Percentiles rank a stretch among this genome's conserved stretches.
Conservation (phyloP, 345 rosid genomes). For the Limnanthes douglasii region DNA sequence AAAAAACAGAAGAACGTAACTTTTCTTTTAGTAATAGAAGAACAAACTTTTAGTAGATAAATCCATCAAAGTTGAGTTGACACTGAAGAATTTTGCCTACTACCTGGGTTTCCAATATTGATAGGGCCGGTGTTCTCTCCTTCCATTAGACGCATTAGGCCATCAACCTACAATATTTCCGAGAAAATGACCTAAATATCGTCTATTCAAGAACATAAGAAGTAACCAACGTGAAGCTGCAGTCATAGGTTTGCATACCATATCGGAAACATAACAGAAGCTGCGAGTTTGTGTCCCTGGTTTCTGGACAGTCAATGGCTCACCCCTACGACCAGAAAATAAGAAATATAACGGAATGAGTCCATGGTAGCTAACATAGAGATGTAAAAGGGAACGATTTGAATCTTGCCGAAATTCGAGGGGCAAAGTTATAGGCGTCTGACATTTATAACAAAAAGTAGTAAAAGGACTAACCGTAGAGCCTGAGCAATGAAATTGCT, state of each 20-base stretch:
- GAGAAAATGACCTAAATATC: no score
- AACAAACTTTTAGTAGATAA: background rate
- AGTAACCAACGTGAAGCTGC: background rate
- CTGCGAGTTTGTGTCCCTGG: constrained; percentile 98
- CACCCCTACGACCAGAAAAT: constrained; percentile 32
- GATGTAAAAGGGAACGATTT: no score
- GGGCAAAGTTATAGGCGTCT: no score
- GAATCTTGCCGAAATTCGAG: no score
- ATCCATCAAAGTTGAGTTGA: background rate
- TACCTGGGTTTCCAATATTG: constrained; percentile 82
- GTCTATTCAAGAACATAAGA: no score
- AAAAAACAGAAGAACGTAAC: background rate
- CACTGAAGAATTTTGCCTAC: background rate
- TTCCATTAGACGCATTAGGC: constrained; percentile 84
- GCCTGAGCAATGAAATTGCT: constrained; percentile 98
- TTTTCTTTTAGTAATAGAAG: background rate
- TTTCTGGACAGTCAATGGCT: constrained; percentile 79
- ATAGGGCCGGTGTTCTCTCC: constrained; percentile 91
- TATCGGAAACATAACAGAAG: constrained; percentile 90
- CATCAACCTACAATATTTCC: constrained; percentile 56
- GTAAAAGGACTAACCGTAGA: constrained; percentile 73
- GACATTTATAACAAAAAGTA: no score
- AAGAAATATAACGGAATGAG: background rate
- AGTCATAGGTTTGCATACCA: constrained; percentile 29
- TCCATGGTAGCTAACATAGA: no score